phyloP scores from a whole-genome alignment of 2,329 filamentous ascomycete species.

The Talaromyces sp. region DNA sequence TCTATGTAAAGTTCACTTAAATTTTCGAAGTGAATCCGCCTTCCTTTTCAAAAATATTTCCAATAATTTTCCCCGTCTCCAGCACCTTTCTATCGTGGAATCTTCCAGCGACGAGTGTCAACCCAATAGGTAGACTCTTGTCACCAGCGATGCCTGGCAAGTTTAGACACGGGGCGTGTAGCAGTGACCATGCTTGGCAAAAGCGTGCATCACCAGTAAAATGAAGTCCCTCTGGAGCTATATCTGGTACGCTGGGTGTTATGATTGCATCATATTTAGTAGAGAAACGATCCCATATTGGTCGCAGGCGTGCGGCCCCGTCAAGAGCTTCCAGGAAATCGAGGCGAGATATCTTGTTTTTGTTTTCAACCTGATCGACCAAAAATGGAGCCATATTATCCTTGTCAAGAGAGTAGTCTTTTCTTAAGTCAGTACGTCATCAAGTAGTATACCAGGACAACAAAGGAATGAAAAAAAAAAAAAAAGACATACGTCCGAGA shows the following conservation, averaged over 20 bases:
- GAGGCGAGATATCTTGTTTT: constrained; percentile 35
- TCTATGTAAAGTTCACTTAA: not conserved
- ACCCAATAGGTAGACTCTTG: constrained; percentile 54
- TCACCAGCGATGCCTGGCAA: constrained; percentile 56
- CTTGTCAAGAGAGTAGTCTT: not conserved
- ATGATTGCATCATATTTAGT: constrained; percentile 52
- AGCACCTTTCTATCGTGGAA: constrained; percentile 32
- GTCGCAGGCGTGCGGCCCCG: constrained; percentile 47
- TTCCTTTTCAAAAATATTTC: constrained; percentile 3
- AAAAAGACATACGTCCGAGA: constrained; percentile 23
- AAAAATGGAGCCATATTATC: not conserved
- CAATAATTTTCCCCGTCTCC: not conserved
- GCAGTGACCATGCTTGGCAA: constrained; percentile 7
- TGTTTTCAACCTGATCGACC: not conserved
- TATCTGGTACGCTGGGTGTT: constrained; percentile 54
- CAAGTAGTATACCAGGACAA: not conserved
- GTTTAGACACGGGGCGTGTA: constrained; percentile 60
- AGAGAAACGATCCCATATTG: constrained; percentile 48
- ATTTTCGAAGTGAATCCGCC: not conserved
- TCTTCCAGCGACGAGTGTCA: constrained; percentile 46
- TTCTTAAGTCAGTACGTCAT: not conserved
- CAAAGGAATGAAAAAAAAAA: constrained; percentile 34
- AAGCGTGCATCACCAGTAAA: constrained; percentile 45
- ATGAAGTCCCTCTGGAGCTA: constrained; percentile 50
- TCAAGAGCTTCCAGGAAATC: constrained; percentile 52